Evolutionary conservation across 2,329 filamentous ascomycete species (phyloP), one percentile per base, ranked within the genome.

Genomic region (Trichoderma gracile): DNA sequence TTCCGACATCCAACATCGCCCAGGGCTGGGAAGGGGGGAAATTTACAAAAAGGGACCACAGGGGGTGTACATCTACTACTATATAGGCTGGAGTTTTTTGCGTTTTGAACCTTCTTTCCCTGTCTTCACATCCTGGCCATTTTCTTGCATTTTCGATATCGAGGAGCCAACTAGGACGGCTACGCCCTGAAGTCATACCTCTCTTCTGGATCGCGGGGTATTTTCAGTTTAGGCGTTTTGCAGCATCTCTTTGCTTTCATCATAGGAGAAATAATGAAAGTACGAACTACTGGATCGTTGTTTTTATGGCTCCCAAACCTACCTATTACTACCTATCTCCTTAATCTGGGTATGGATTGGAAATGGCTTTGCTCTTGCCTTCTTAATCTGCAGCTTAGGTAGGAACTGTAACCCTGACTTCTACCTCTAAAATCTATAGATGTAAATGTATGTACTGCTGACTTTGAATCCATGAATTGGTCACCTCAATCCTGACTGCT

Each of bases 11-110:
- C 59, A 54, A 63, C 64, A 66, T 66, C 45, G 52, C 63, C 54
- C 50, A 54, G 53, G 60, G 52, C 43, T 47, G 42, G 55, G 60
- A 49, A 58, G 63, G 55, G 58, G 58, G n/a, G 25, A 9, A 33
- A 40, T 45, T 45, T 42, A 40, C 40, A 49, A 60, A 58, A 59
- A 42, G 45, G 45, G 47, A 49, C 45, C 58, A 61, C 53, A 63
- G 56, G 53, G 53, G 64, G 52, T 30, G 52, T 54, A 66, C 40
- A 65, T 55, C 60, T 43, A 65, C 42, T 43, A 65, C 42, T 61
- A 63, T 64, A 65, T 56, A 65, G 63, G 63, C 38, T 62, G 63
- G 63, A 65, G 63, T 65, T 62, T 65, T 47, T 38, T 65, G 14
- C 8, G n/a, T 45, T 61, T 45, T 61, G 33, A 2, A 2, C 27